Conservation (phyloP, 306 rosid genomes). For the Alnus rubra region DNA sequence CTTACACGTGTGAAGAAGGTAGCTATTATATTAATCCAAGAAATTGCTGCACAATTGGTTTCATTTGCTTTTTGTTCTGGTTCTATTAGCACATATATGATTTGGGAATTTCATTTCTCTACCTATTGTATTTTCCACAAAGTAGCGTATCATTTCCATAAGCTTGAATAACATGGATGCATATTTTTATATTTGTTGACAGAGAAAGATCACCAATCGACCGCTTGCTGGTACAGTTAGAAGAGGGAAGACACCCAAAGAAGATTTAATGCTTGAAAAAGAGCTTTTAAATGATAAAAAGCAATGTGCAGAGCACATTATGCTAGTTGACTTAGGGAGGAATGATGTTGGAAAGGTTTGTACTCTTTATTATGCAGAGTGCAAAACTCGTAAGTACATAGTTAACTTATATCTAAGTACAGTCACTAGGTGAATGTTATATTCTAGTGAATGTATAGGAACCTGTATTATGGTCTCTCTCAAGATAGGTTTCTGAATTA, state of each 20-base stretch:
- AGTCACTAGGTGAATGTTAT: not conserved
- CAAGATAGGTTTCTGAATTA: not conserved
- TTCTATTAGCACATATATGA: not conserved
- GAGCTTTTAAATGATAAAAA: constrained; percentile 82
- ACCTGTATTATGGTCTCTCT: not conserved
- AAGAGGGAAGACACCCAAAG: constrained; percentile 89
- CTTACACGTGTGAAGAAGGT: constrained; percentile 95
- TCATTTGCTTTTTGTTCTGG: not conserved
- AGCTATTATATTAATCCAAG: constrained; percentile 4
- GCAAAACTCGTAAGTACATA: not conserved
- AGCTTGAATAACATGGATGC: constrained; percentile 16
- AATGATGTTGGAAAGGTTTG: constrained; percentile 95
- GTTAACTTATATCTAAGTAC: not conserved
- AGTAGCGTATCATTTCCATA: not conserved
- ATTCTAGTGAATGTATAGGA: not conserved
- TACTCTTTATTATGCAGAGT: constrained; percentile 7
- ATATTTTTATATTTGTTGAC: constrained; percentile 38
- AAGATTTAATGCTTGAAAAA: constrained; percentile 76
- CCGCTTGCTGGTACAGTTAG: constrained; percentile 97
- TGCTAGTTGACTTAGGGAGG: constrained; percentile 97
- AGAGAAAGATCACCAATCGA: constrained; percentile 75
- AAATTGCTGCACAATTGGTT: constrained; percentile 5
- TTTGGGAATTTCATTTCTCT: not conserved
- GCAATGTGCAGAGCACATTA: constrained; percentile 92
- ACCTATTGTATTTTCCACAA: not conserved